These are phyloP conservation scores for Phytophthora macrochlamydospora DNA, from an alignment of 352 stramenopile species.

Conservation along the genomic window DNA sequence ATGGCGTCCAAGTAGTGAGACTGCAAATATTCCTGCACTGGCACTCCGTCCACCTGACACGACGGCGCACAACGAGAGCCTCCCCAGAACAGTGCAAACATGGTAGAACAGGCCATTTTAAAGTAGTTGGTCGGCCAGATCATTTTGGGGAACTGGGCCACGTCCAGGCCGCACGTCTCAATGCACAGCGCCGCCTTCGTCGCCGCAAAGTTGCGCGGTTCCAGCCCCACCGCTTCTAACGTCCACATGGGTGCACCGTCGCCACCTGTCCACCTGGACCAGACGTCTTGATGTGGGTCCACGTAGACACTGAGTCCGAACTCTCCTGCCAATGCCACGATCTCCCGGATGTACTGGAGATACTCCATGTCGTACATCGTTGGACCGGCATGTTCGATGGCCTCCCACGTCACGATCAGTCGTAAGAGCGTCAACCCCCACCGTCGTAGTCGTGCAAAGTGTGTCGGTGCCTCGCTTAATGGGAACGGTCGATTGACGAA, in stretches of 20 bases:
- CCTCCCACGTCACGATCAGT: constrained; percentile 91
- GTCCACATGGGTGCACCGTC: constrained; percentile 92
- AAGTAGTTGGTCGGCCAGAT: constrained; percentile 94
- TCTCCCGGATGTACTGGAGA: constrained; percentile 67
- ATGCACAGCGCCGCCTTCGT: constrained; percentile 82
- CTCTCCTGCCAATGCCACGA: constrained; percentile 63
- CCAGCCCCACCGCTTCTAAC: constrained; percentile 76
- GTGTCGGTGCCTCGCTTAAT: constrained; percentile 71
- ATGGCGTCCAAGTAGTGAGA: constrained; percentile 87
- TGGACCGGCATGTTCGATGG: constrained; percentile 86
- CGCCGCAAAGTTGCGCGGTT: constrained; percentile 70
- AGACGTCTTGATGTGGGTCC: constrained; percentile 93
- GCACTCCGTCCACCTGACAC: constrained; percentile 72
- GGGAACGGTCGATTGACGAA: constrained; percentile 87
- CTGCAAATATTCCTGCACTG: constrained; percentile 89
- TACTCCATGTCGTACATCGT: constrained; percentile 89
- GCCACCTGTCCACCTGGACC: constrained; percentile 89
- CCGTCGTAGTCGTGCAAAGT: constrained; percentile 78
- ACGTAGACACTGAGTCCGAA: constrained; percentile 88
- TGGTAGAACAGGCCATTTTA: constrained; percentile 88
- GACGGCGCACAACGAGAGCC: constrained; percentile 71
- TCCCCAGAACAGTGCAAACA: constrained; percentile 93
- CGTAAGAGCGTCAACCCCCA: constrained; percentile 88
- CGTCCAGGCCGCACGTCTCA: constrained; percentile 51
- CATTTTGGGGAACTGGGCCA: constrained; percentile 84